Evolutionary conservation across 352 stramenopile genomes (phyloP).

Genomic region (Pythium rhizo-oryzae): DNA sequence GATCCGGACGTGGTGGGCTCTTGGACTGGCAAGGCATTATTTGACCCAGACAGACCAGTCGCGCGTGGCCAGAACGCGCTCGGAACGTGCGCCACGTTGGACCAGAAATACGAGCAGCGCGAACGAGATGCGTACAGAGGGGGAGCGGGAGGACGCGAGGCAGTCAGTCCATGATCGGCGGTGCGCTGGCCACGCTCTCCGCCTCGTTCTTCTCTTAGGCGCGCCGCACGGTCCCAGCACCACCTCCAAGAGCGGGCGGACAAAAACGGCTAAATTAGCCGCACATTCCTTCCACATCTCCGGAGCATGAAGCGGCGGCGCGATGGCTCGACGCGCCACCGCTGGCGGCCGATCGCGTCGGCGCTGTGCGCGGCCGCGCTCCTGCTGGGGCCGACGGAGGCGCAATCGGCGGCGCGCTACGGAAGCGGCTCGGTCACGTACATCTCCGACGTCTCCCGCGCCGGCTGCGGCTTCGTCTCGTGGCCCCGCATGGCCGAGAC

Average conservation of each 20-base stretch:
- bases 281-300: background rate
- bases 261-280: background rate
- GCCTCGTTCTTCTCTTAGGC: background rate
- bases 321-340: background rate
- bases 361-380: background rate
- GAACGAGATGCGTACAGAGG: slow-evolving; percentile 15
- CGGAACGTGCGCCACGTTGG: slow-evolving; percentile 19
- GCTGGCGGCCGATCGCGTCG: background rate
- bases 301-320: slow-evolving; percentile 27
- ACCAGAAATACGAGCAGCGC: slow-evolving; percentile 4
- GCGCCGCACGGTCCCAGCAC: background rate
- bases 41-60: background rate
- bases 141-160: background rate
- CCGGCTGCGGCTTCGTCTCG: slow-evolving; percentile 38
- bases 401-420: background rate
- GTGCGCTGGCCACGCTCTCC: background rate
- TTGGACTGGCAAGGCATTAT: no score
- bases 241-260: background rate
- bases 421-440: slow-evolving; percentile 24
- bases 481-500: slow-evolving; percentile 25
- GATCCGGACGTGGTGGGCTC: no score
- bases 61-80: slow-evolving; percentile 13
- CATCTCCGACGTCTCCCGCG: slow-evolving; percentile 16
- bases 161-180: slow-evolving; percentile 22
- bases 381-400: background rate